Evolutionary conservation across 805 yeast species (phyloP).

Genomic region (Wickerhamomyces pijperi): DNA sequence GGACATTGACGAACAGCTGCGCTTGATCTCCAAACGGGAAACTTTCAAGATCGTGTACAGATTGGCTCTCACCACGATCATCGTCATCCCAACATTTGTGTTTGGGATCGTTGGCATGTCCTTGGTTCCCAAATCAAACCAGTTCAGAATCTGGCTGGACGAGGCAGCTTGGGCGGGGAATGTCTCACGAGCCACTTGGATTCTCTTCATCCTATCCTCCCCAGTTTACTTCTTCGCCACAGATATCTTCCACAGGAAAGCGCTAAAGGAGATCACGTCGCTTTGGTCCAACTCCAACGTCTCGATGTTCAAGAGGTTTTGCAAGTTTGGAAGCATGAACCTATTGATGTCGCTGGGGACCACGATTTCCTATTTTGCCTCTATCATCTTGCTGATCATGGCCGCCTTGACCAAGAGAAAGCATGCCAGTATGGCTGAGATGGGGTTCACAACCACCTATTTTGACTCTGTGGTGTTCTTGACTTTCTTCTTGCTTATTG

Average conservation of each 20-base stretch:
- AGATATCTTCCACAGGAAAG: slow-evolving; percentile 59
- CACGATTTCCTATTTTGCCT: slow-evolving; percentile 57
- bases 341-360: slow-evolving; percentile 66
- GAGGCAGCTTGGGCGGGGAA: slow-evolving; percentile 54
- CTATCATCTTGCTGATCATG: slow-evolving; percentile 42
- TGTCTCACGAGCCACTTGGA: slow-evolving; percentile 54
- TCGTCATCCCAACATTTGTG: slow-evolving; percentile 59
- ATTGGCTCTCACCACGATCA: slow-evolving; percentile 34
- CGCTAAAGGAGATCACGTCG: slow-evolving; percentile 44
- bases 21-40: slow-evolving; percentile 36
- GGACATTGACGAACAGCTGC: slow-evolving; percentile 54
- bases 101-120: slow-evolving; percentile 67
- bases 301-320: slow-evolving; percentile 42
- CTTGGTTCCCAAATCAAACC: slow-evolving; percentile 30
- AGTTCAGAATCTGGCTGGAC: slow-evolving; percentile 42
- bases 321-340: slow-evolving; percentile 72
- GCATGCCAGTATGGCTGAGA: slow-evolving; percentile 2
- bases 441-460: slow-evolving; percentile 43
- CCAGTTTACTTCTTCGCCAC: slow-evolving; percentile 71
- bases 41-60: slow-evolving; percentile 33
- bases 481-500: slow-evolving; percentile 60
- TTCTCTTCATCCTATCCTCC: slow-evolving; percentile 51
- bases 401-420: slow-evolving; percentile 22
- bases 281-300: slow-evolving; percentile 43
- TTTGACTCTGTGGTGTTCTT: slow-evolving; percentile 74